Base-by-base conservation (phyloP, 202 grass and related monocot species). In the Saccharum hybrid region DNA sequence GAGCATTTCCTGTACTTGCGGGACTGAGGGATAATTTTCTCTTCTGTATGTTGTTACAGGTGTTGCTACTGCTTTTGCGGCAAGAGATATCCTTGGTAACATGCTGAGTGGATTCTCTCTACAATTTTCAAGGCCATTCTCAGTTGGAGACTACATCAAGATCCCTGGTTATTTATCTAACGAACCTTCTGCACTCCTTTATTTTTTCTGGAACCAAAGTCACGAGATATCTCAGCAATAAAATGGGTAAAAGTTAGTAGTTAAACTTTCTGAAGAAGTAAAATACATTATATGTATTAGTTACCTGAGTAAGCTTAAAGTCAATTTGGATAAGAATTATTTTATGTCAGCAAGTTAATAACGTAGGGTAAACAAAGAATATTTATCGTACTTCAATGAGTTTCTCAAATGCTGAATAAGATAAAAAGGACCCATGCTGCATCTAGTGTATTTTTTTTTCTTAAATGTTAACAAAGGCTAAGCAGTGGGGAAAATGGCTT, bases 41-140 rank as follows among this genome's bases (percentile, higher is more conserved):
- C 7, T 80, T 73, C 0, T 83, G 8, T 52, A 68, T 60, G 30
- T 78, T 79, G 46, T 63, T 87, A 37, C 19, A 96, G 93, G 90
- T 88, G 84, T 93, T 72, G 93, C 88, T 45, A 91, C 88, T 81
- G 90, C 93, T 81, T 96, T 96, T 72, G 90, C 93, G 83, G 90
- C 90, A 82, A 96, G 93, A 91, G 93, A 93, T 87, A 77, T 96
- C 72, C 74, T 96, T 84, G 93, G 93, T 73, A 96, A 96, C 51
- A 76, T 93, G 42, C 61, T 96, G 36, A 93, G 84, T 74, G 93
- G 90, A 7, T 78, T 96, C 37, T 89, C 88, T 46, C 83, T 96
- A 63, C 93, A 91, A 85, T 89, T 93, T 83, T 92, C 86, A 75
- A 87, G 77, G 80, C 90, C 86, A 28, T 91, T 96, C 75, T 83